Base-by-base conservation (phyloP, 306 rosid species). In the Herpetospermum pedunculosum region DNA sequence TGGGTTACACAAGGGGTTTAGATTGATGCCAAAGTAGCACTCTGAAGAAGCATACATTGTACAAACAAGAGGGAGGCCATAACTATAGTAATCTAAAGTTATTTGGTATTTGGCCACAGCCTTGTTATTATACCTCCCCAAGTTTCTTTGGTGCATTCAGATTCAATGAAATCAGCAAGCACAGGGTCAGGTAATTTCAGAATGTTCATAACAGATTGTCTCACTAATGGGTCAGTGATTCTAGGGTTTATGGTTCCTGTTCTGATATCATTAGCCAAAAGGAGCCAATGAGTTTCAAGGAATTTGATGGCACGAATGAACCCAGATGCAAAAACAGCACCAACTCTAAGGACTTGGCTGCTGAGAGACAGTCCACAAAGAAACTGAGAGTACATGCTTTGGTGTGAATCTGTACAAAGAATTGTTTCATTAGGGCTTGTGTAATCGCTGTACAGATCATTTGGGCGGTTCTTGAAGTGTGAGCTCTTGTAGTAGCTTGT, bases 321-420 rank as follows among this genome's bases (percentile, higher is more conserved):
- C 5, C 85, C 94, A 0, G 94, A 88, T 38, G 94, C 90, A 6
- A 88, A 88, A 59, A 88, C 90, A 8, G 94, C 89, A 4, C 94
- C 88, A 35, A 84, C 94, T 4, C 88, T 84, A n/a, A 88, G 76
- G 15, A 88, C 88, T 41, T 84, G 69, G 0, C 55, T 63, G 68
- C 82, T 81, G 70, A 81, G 86, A 6, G 29, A 79, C 4, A 88
- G 90, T 8, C 93, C 93, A 50, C 88, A 88, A 4, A 88, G 93
- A 59, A 88, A 57, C 49, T 88, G 93, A 44, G 93, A 84, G 73
- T 88, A 88, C 90, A 86, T 86, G 83, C 93, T 88, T 55, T 88
- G 90, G 44, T 79, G 81, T 19, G 88, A 77, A 54, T 86, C 87
- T 4, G 80, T 54, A 50, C 88, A 88, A 81, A 88, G 85, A 63